These are phyloP conservation scores for Phlebiopsis gigantea DNA, from an alignment of 768 basidiomycete genomes.

Conservation along the genomic window DNA sequence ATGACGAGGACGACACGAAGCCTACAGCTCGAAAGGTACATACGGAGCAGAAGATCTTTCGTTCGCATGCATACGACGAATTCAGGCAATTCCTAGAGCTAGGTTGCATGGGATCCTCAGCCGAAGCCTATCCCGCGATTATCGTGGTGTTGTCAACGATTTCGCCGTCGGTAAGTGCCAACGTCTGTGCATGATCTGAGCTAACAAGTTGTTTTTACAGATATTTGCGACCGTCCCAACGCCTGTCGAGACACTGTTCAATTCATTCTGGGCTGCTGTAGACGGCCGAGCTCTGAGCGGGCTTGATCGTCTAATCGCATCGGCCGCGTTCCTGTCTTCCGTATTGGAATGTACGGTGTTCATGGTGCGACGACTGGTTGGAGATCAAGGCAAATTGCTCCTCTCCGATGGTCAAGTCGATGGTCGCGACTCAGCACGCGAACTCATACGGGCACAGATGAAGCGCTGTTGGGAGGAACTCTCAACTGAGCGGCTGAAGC, in stretches of 20 bases:
- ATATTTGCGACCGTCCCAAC: conserved; percentile 17
- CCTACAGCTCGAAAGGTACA: background rate
- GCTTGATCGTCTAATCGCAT: conserved; percentile 45
- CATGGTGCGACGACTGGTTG: conserved; percentile 40
- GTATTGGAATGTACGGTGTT: conserved; percentile 68
- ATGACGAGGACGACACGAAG: conserved; percentile 22
- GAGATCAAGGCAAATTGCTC: conserved; percentile 14
- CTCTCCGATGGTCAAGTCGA: background rate
- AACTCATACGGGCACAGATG: conserved; percentile 42
- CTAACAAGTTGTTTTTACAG: conserved; percentile 16
- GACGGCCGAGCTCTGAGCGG: conserved; percentile 61
- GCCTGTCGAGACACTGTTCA: conserved; percentile 51
- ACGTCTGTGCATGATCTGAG: too few relatives aligned
- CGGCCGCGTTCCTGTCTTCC: conserved; percentile 63
- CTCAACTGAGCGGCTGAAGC: conserved; percentile 36
- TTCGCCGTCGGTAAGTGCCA: conserved; percentile 53
- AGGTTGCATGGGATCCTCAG: conserved; percentile 75
- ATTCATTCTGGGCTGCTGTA: conserved; percentile 79
- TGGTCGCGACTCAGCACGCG: conserved; percentile 7
- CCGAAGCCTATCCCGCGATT: conserved; percentile 77
- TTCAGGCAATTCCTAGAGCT: conserved; percentile 76
- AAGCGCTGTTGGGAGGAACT: conserved; percentile 46
- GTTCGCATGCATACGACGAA: conserved; percentile 52
- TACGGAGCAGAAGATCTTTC: conserved; percentile 6
- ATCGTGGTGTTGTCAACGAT: conserved; percentile 80